Percentiles rank a stretch among this genome's conserved stretches.
phyloP scores from a whole-genome alignment of 257 asterid species.

The Euphrasia confusa region DNA sequence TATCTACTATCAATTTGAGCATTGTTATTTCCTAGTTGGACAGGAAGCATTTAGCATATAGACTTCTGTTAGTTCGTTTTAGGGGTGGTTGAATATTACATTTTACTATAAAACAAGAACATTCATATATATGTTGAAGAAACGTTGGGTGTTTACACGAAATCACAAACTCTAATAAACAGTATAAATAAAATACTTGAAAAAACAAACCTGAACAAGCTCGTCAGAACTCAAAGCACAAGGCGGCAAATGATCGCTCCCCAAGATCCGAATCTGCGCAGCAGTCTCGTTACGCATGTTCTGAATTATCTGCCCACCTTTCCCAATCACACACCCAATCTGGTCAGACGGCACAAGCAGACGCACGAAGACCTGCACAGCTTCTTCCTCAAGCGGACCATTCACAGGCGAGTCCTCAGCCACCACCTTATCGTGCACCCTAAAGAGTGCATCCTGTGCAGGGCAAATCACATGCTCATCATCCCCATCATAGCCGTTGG shows the following conservation, averaged over 20 bases:
- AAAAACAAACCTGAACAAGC: conserved; percentile 61
- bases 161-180: background rate
- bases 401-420: conserved; percentile 56
- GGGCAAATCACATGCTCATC: conserved; percentile 55
- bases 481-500: conserved; percentile 49
- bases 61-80: too few relatives aligned
- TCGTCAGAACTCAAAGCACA: conserved; percentile 88
- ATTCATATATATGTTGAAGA: too few relatives aligned
- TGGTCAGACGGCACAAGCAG: conserved; percentile 50
- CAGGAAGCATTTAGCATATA: too few relatives aligned
- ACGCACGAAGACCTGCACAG: conserved; percentile 43
- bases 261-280: conserved; percentile 73
- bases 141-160: too few relatives aligned
- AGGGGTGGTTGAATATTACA: too few relatives aligned
- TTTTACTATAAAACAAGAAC: too few relatives aligned
- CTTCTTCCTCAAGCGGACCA: conserved; percentile 51
- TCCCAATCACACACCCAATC: conserved; percentile 56
- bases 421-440: conserved; percentile 66
- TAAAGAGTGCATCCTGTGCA: conserved; percentile 83
- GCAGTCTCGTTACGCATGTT: conserved; percentile 49
- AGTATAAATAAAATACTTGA: background rate
- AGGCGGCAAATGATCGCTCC: conserved; percentile 83
- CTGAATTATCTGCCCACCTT: conserved; percentile 48
- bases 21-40: too few relatives aligned
- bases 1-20: too few relatives aligned